Conservation (phyloP, 1,139 yeast species). For the Debaryomycetaceae sp. region DNA sequence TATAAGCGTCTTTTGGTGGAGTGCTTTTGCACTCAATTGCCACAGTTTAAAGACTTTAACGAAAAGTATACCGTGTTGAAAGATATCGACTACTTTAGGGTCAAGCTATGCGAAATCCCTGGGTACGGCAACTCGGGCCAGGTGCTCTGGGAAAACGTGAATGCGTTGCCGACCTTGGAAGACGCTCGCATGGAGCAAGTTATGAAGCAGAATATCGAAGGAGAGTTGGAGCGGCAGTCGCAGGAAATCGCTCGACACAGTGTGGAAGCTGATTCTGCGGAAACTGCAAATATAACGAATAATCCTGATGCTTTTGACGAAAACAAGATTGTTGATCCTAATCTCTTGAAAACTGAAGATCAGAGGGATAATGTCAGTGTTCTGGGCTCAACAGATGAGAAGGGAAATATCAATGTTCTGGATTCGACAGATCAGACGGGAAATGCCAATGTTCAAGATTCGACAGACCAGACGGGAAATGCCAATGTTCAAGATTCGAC, state of each 20-base stretch:
- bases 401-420: no score
- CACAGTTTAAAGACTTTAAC: slow-evolving; percentile 40
- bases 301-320: background rate
- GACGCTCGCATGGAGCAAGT: slow-evolving; percentile 37
- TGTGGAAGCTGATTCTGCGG: background rate
- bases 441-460: no score
- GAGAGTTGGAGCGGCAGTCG: slow-evolving; percentile 6
- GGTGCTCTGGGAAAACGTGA: slow-evolving; percentile 54
- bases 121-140: slow-evolving; percentile 63
- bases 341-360: no score
- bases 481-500: no score
- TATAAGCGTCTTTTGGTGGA: slow-evolving; percentile 49
- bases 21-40: slow-evolving; percentile 41
- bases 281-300: background rate
- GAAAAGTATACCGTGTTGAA: slow-evolving; percentile 44
- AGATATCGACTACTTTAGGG: slow-evolving; percentile 59
- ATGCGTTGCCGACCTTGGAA: slow-evolving; percentile 42
- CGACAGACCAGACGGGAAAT: no score
- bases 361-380: no score
- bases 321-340: no score
- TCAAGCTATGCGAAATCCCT: slow-evolving; percentile 44
- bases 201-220: slow-evolving; percentile 31
- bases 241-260: background rate
- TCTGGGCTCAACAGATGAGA: no score
- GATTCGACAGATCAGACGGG: no score